A percentile compares a stretch with the other conserved stretches of the same genome.
Evolutionary conservation across 2,329 filamentous ascomycete species (phyloP).

Genomic region (Paracoccidioides brasiliensis): DNA sequence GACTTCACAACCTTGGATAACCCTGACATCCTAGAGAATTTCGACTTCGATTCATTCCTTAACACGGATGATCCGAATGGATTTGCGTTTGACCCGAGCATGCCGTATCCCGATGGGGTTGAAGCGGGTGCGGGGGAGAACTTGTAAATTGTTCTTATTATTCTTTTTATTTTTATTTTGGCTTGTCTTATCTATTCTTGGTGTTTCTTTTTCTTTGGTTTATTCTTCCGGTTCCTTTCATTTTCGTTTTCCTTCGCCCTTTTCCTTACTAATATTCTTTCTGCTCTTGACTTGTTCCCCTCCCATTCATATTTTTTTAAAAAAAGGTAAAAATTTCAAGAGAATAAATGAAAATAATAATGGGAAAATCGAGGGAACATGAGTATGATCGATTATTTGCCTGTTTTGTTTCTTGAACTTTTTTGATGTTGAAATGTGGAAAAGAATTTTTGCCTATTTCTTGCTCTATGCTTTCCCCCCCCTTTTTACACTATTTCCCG

Average conservation of each 20-base stretch:
- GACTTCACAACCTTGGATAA: constrained; percentile 35
- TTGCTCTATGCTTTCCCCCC: not conserved
- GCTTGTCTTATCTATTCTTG: not conserved
- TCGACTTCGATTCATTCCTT: constrained; percentile 55
- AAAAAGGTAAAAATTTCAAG: not conserved
- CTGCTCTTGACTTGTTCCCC: not conserved
- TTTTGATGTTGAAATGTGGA: constrained; percentile 3
- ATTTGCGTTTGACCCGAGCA: constrained; percentile 32
- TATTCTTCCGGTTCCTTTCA: not conserved
- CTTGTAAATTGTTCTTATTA: constrained; percentile 19
- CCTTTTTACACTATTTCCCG: not conserved
- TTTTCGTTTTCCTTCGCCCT: not conserved
- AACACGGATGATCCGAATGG: constrained; percentile 40
- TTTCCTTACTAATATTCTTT: not conserved
- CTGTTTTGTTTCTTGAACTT: not conserved
- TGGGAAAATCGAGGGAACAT: not conserved
- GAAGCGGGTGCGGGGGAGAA: constrained; percentile 29
- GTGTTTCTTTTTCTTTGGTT: not conserved
- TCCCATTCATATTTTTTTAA: not conserved
- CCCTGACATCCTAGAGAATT: constrained; percentile 38
- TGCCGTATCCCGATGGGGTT: constrained; percentile 30
- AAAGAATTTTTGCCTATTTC: not conserved
- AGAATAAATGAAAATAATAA: not conserved
- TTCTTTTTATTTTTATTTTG: not conserved
- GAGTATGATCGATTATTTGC: not conserved